Evolutionary conservation across 192 early-diverging fungal species (phyloP).

Genomic region (Podila verticillata): DNA sequence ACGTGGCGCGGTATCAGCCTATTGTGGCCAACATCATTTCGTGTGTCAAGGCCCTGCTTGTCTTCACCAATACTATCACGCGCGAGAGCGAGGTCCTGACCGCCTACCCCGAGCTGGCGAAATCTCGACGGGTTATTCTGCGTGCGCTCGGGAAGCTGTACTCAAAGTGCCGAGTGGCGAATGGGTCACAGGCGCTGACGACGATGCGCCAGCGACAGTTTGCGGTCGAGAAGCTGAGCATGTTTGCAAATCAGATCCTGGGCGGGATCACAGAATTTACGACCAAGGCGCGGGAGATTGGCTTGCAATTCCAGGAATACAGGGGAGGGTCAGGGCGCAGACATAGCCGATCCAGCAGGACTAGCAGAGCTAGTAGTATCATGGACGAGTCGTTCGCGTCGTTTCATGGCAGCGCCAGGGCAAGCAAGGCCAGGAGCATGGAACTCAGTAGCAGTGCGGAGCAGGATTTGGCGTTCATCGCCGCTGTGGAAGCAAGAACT

Average conservation of each 20-base stretch:
- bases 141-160: slow-evolving; percentile 38
- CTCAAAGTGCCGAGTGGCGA: slow-evolving; percentile 35
- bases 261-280: slow-evolving; percentile 36
- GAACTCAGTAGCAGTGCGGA: neutral
- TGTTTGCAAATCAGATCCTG: slow-evolving; percentile 27
- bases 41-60: slow-evolving; percentile 25
- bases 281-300: slow-evolving; percentile 27
- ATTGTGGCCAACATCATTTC: slow-evolving; percentile 37
- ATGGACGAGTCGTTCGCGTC: neutral
- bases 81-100: slow-evolving; percentile 35
- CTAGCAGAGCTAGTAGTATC: neutral
- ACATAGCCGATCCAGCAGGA: neutral
- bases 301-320: slow-evolving; percentile 16
- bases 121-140: slow-evolving; percentile 28
- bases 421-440: neutral
- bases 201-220: slow-evolving; percentile 31
- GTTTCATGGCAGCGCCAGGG: no score
- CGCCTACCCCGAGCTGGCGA: slow-evolving; percentile 29
- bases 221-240: slow-evolving; percentile 30
- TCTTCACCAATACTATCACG: slow-evolving; percentile 44
- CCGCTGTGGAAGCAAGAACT: neutral
- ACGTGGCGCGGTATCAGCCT: slow-evolving; percentile 27
- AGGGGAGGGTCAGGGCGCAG: slow-evolving; percentile 8
- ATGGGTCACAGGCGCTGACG: slow-evolving; percentile 27
- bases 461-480: neutral